phyloP scores from a whole-genome alignment of 2,329 filamentous ascomycete genomes.

The Arthroderma uncinatum region DNA sequence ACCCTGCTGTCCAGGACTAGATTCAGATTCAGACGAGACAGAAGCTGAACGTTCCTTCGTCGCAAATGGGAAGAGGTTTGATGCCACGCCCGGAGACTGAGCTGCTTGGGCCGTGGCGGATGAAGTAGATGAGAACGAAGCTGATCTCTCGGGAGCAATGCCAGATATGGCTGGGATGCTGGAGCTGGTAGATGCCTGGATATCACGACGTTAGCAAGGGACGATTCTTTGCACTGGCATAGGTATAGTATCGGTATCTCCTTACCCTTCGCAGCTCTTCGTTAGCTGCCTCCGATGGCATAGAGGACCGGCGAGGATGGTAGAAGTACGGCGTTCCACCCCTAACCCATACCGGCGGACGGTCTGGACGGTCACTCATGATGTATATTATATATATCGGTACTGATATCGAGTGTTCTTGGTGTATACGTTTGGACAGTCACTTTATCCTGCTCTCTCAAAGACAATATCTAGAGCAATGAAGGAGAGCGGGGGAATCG shows the following conservation, averaged over 20 bases:
- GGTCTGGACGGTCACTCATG: conserved; percentile 14
- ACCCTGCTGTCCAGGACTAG: background rate
- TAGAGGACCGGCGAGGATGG: conserved; percentile 3
- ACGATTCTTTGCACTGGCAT: background rate
- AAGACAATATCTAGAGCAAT: background rate
- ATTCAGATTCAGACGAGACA: background rate
- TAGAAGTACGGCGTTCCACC: conserved; percentile 15
- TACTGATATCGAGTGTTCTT: background rate
- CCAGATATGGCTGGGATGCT: conserved; percentile 8
- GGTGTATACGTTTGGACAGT: background rate
- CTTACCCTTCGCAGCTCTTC: conserved; percentile 10
- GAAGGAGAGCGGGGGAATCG: background rate
- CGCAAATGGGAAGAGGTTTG: background rate
- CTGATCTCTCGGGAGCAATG: background rate
- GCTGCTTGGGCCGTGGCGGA: conserved; percentile 2
- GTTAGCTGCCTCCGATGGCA: background rate
- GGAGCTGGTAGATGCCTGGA: conserved; percentile 19
- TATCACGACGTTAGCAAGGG: background rate
- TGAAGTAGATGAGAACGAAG: background rate
- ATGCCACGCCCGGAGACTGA: conserved; percentile 16
- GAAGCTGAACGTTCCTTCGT: background rate
- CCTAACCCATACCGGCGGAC: conserved; percentile 15
- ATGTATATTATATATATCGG: background rate
- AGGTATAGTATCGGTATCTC: too few relatives aligned
- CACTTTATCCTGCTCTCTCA: background rate